A percentile compares a stretch with the other conserved stretches of the same genome.
Conservation (phyloP, 2,329 filamentous ascomycete genomes). For the Podosphaera fusca region DNA sequence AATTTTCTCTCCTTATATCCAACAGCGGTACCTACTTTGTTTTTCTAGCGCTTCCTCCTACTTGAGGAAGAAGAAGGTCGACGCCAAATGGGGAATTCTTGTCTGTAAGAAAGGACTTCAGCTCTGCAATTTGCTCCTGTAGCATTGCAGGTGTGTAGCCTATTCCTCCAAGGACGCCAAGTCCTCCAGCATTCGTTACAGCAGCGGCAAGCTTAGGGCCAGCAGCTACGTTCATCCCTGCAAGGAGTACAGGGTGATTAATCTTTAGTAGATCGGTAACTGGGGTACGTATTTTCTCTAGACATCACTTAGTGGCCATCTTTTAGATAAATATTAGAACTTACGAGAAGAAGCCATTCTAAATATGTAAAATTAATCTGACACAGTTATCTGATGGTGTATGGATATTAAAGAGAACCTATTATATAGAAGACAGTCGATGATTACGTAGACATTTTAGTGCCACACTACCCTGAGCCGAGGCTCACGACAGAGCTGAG, state of each 20-base stretch:
- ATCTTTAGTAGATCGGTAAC: slow-evolving; percentile 94
- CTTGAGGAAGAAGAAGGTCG: slow-evolving; percentile 79
- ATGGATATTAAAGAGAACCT: background rate
- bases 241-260: slow-evolving; percentile 85
- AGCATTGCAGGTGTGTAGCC: slow-evolving; percentile 97
- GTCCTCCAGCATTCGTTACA: slow-evolving; percentile 86
- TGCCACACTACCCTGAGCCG: too few relatives aligned
- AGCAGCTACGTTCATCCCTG: slow-evolving; percentile 97
- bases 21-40: slow-evolving; percentile 41
- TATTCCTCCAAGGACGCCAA: slow-evolving; percentile 89
- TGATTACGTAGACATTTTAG: too few relatives aligned
- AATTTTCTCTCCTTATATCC: background rate
- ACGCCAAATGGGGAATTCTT: slow-evolving; percentile 93
- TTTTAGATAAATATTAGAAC: slow-evolving; percentile 17
- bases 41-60: slow-evolving; percentile 83
- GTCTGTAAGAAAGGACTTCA: slow-evolving; percentile 70
- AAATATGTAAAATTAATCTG: slow-evolving; percentile 3
- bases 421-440: background rate
- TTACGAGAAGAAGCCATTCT: slow-evolving; percentile 63
- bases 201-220: slow-evolving; percentile 90
- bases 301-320: slow-evolving; percentile 9
- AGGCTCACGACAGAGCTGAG: too few relatives aligned
- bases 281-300: slow-evolving; percentile 74
- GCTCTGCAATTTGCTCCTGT: slow-evolving; percentile 76
- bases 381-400: background rate